Percentiles rank a stretch among this genome's conserved stretches.
phyloP scores from a whole-genome alignment of 2,329 filamentous ascomycete species.

The Colletotrichum australisinense region DNA sequence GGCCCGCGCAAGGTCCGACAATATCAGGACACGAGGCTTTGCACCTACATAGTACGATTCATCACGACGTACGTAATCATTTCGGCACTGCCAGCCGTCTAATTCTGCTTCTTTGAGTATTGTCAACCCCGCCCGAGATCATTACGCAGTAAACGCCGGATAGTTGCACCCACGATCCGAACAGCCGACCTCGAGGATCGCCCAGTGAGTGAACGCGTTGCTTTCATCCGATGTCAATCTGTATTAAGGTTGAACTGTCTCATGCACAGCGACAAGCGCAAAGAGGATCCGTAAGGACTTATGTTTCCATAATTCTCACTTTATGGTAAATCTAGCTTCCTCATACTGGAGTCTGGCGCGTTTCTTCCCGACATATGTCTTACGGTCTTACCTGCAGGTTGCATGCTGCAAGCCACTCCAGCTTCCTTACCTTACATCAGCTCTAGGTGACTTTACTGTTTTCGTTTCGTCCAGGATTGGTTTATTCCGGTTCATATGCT shows the following conservation, averaged over 20 bases:
- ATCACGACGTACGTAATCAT: slow-evolving; percentile 26
- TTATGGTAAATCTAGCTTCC: not conserved
- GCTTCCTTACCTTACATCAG: not conserved
- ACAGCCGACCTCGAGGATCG: not conserved
- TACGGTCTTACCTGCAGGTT: slow-evolving; percentile 1
- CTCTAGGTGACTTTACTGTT: not conserved
- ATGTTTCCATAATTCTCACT: not conserved
- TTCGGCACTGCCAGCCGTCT: not conserved
- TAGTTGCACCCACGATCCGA: not conserved
- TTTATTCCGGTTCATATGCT: not conserved
- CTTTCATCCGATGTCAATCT: not conserved
- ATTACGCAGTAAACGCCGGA: not conserved
- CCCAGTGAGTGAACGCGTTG: not conserved
- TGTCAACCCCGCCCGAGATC: not conserved
- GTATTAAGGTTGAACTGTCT: not conserved
- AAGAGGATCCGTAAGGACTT: not conserved
- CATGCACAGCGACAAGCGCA: not conserved
- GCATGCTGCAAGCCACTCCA: not conserved
- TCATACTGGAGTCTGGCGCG: not conserved
- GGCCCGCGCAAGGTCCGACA: slow-evolving; percentile 4
- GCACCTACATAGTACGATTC: not conserved
- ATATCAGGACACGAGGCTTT: slow-evolving; percentile 21
- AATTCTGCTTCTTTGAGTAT: not conserved
- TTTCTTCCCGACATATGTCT: slow-evolving; percentile 1
- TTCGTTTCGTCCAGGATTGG: not conserved